Conservation (phyloP, 2,329 filamentous ascomycete genomes). For the Aspergillus persii region DNA sequence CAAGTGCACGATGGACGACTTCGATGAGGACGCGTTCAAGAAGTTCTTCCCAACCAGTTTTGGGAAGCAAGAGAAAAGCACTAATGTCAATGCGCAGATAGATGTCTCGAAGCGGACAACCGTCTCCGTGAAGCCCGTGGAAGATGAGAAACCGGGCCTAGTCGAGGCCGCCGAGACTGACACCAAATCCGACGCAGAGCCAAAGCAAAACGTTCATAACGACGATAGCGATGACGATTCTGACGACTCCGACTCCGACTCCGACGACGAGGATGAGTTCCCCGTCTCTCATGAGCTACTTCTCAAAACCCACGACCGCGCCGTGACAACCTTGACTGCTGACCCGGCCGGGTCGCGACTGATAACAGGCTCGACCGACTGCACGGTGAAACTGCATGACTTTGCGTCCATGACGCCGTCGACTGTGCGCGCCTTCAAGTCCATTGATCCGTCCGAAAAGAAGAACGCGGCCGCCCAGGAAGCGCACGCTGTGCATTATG, state of each 20-base stretch:
- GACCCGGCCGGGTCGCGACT: conserved; percentile 83
- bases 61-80: conserved; percentile 72
- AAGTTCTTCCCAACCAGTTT: conserved; percentile 77
- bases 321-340: conserved; percentile 78
- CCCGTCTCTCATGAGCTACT: conserved; percentile 91
- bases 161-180: conserved; percentile 23
- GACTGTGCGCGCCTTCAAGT: conserved; percentile 90
- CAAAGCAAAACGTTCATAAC: conserved; percentile 44
- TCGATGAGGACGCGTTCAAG: conserved; percentile 47
- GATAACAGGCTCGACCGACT: conserved; percentile 88
- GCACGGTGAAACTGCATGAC: conserved; percentile 88
- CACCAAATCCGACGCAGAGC: conserved; percentile 13
- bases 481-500: conserved; percentile 82
- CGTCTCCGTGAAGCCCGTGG: conserved; percentile 32
- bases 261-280: conserved; percentile 74
- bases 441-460: conserved; percentile 77
- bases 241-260: conserved; percentile 62
- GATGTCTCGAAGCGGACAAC: conserved; percentile 68
- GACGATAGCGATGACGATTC: conserved; percentile 55
- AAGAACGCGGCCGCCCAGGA: conserved; percentile 72
- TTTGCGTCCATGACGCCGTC: conserved; percentile 95
- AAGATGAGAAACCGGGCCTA: conserved; percentile 23
- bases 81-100: conserved; percentile 77
- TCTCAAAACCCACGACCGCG: conserved; percentile 85
- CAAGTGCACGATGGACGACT: conserved; percentile 37